Evolutionary conservation across 1,284 basidiomycete species (phyloP).

Genomic region (Tilletia setariae): DNA sequence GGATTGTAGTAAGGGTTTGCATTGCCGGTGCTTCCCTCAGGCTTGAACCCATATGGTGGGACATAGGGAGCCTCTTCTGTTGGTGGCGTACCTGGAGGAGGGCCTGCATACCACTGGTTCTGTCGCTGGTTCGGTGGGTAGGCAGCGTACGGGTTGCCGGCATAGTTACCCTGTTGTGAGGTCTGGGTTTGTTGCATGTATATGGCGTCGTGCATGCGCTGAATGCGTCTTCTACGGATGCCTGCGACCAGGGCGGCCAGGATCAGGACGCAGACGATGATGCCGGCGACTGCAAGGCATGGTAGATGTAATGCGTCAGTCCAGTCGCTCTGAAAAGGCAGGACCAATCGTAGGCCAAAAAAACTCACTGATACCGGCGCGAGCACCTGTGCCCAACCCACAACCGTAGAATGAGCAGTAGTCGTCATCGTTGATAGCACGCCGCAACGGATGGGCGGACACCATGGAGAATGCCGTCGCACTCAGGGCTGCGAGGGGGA

Average conservation of each 20-base stretch:
- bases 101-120: conserved; percentile 11
- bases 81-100: conserved; percentile 7
- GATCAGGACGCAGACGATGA: conserved; percentile 3
- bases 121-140: not conserved
- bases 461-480: too few relatives aligned
- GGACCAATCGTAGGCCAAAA: too few relatives aligned
- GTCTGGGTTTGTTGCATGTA: not conserved
- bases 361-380: conserved; percentile 6
- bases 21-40: not conserved
- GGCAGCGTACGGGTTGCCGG: conserved; percentile 10
- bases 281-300: not conserved
- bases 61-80: conserved; percentile 1
- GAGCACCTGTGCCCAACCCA: not conserved
- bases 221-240: not conserved
- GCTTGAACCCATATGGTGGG: conserved; percentile 9
- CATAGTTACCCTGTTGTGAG: not conserved
- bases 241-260: not conserved
- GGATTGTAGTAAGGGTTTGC: not conserved
- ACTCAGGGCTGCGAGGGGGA: not conserved
- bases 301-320: not conserved
- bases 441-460: not conserved
- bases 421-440: not conserved
- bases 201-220: conserved; percentile 1
- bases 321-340: too few relatives aligned
- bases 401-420: conserved; percentile 11